Evolutionary conservation across 2,329 filamentous ascomycete genomes (phyloP).

Genomic region (Colletotrichum sp.): DNA sequence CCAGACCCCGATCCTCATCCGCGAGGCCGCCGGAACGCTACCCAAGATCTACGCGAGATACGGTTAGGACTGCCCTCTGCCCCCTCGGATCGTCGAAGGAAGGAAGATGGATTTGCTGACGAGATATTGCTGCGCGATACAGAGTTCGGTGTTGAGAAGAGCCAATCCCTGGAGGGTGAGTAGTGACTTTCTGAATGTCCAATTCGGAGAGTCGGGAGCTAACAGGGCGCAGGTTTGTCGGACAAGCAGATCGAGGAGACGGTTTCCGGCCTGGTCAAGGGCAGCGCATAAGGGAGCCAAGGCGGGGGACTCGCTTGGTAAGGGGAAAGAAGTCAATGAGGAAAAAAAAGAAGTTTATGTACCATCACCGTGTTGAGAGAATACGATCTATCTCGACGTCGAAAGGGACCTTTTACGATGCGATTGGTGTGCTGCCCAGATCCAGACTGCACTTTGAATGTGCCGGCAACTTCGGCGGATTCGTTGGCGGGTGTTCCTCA

Average conservation of each 20-base stretch:
- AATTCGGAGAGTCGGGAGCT: background rate
- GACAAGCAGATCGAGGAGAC: constrained; percentile 68
- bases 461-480: background rate
- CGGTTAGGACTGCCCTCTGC: constrained; percentile 59
- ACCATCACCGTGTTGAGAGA: constrained; percentile 6
- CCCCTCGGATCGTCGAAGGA: background rate
- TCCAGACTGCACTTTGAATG: background rate
- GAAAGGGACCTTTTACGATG: background rate
- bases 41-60: constrained; percentile 93
- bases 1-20: constrained; percentile 88
- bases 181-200: constrained; percentile 13
- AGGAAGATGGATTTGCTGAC: constrained; percentile 22
- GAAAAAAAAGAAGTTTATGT: background rate
- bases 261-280: constrained; percentile 59
- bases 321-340: background rate
- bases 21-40: constrained; percentile 84
- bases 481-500: background rate
- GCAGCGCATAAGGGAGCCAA: constrained; percentile 1
- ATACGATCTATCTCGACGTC: background rate
- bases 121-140: background rate
- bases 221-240: constrained; percentile 45
- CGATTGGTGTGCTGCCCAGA: background rate
- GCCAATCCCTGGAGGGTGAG: constrained; percentile 57
- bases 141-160: constrained; percentile 64
- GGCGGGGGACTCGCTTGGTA: background rate